Evolutionary conservation across 2,329 filamentous ascomycete genomes (phyloP).

Genomic region (Fusarium sacchari): DNA sequence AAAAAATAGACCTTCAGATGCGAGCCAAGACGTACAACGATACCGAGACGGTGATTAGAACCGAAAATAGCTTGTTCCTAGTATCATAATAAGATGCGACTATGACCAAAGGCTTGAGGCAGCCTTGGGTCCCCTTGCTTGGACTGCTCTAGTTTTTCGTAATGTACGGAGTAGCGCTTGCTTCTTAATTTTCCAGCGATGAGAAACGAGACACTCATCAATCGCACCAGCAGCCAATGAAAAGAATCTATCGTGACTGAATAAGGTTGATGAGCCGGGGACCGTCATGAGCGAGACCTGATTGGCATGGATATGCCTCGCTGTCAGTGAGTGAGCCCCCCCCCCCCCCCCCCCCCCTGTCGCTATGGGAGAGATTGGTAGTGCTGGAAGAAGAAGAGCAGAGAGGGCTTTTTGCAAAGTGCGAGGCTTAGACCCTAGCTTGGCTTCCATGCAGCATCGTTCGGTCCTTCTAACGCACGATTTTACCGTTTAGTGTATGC

Average conservation of each 20-base stretch:
- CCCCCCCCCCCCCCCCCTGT: too few species aligned
- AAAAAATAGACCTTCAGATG: neutral
- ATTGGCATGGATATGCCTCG: constrained; percentile 33
- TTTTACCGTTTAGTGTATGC: constrained; percentile 39
- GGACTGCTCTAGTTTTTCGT: constrained; percentile 7
- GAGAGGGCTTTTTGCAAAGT: constrained; percentile 43
- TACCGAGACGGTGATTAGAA: constrained; percentile 11
- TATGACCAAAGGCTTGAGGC: constrained; percentile 3
- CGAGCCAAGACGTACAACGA: neutral
- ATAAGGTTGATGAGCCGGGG: constrained; percentile 37
- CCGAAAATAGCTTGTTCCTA: constrained; percentile 6
- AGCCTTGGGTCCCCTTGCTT: constrained; percentile 3
- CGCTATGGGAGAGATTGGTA: constrained; percentile 23
- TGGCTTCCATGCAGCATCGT: constrained; percentile 44
- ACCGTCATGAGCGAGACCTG: constrained; percentile 17
- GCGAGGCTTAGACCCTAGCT: constrained; percentile 43
- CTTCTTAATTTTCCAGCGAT: constrained; percentile 32
- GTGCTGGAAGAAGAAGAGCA: neutral
- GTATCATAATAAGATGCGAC: neutral
- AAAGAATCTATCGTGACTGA: neutral
- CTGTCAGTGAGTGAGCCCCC: constrained; percentile 25
- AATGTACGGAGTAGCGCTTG: constrained; percentile 17
- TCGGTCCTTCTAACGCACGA: constrained; percentile 47
- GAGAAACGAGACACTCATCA: constrained; percentile 18
- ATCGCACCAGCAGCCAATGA: constrained; percentile 22